Evolutionary conservation across 2,329 filamentous ascomycete genomes (phyloP), one percentile per base, ranked within the genome.

Genomic region (Aspergillus floridensis): DNA sequence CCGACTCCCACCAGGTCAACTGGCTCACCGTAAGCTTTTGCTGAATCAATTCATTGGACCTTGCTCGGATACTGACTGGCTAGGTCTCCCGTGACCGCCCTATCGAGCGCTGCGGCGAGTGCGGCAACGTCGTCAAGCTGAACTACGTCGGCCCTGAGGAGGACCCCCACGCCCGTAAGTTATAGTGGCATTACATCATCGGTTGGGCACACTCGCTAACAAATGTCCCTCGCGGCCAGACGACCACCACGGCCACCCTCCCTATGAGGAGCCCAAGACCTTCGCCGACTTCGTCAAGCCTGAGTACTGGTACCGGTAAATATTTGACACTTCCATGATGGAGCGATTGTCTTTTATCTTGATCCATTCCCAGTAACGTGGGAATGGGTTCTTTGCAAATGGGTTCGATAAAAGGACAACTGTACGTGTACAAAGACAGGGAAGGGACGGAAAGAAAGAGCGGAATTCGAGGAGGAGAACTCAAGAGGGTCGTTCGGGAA

Each of bases 41-140:
- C 19, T 19, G 19, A 29, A 29, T 41, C 21, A 22, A 10, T 5
- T 19, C 8, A 35, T 31, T 81, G 38, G 12, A 56, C 53, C 21
- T 50, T 62, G 31, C 57, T 58, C 49, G 57, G 38, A 31, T 24
- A 4, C 19, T 44, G 10, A 21, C 26, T 16, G 16, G 26, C 6
- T 16, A 95, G 91, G 86, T 96, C 74, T 89, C 90, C 76, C 91
- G 91, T 75, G 88, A 95, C 60, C 92, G 95, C 76, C 95, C 95
- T 59, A 80, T 96, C 70, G 91, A 96, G 84, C 92, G 95, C 78
- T 99, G 95, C 88, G 88, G 88, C 74, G 95, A 99, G 84, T 99
- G 95, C 81, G 95, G 95, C 69, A 91, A 88, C 77, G 91, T 95
- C 69, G 93, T 96, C 84, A 96, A 96, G 88, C 95, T 98, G 91